Conservation (phyloP, 2,329 filamentous ascomycete species). For the Ascochyta rabiei region DNA sequence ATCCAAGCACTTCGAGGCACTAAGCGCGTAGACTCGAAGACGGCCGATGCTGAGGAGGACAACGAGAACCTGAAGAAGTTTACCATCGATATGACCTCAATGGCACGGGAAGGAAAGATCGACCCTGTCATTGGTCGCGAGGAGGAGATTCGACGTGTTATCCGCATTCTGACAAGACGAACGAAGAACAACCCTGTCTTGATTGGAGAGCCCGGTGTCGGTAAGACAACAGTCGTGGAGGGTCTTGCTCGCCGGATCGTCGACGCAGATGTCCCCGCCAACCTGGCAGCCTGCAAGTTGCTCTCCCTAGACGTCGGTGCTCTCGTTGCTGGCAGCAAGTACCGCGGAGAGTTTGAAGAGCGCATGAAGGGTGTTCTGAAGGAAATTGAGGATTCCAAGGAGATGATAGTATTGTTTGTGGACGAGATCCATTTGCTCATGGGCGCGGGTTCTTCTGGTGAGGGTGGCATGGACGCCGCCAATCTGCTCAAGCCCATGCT, state of each 20-base stretch:
- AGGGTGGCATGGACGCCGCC: slow-evolving; percentile 98
- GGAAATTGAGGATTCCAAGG: slow-evolving; percentile 91
- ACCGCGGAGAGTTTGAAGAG: slow-evolving; percentile 97
- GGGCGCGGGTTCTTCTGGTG: slow-evolving; percentile 92
- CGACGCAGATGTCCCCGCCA: slow-evolving; percentile 94
- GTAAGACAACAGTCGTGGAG: slow-evolving; percentile 97
- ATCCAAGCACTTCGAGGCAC: slow-evolving; percentile 91
- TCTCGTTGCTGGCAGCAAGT: slow-evolving; percentile 96
- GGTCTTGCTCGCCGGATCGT: slow-evolving; percentile 94
- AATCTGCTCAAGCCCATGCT: slow-evolving; percentile 99
- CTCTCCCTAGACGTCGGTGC: slow-evolving; percentile 95
- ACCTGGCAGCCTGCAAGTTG: slow-evolving; percentile 89
- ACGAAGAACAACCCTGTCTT: slow-evolving; percentile 99
- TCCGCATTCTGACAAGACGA: slow-evolving; percentile 87
- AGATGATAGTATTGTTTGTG: slow-evolving; percentile 97
- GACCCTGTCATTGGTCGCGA: slow-evolving; percentile 97
- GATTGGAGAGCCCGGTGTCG: slow-evolving; percentile 96
- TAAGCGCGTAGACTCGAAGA: slow-evolving; percentile 92
- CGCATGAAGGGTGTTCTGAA: slow-evolving; percentile 99
- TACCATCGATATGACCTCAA: slow-evolving; percentile 96
- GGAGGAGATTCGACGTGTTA: slow-evolving; percentile 90
- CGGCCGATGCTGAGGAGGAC: slow-evolving; percentile 88
- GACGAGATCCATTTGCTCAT: slow-evolving; percentile 99
- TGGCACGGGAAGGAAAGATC: slow-evolving; percentile 96
- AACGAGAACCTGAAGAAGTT: slow-evolving; percentile 97